phyloP scores from a whole-genome alignment of 306 rosid genomes.

The Rubus idaeus region DNA sequence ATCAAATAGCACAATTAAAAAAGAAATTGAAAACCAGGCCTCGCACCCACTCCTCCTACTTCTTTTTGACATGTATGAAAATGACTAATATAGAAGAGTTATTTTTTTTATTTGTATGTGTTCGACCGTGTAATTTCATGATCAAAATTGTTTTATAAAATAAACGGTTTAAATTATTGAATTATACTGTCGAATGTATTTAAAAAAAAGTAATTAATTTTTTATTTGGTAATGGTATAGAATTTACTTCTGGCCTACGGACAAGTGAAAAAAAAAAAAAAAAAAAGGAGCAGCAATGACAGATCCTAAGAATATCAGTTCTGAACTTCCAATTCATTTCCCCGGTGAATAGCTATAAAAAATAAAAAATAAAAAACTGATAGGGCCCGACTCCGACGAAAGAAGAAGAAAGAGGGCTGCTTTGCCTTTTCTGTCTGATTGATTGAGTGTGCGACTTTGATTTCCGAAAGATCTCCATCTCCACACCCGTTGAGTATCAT shows the following conservation, averaged over 20 bases:
- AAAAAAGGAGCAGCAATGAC: not conserved
- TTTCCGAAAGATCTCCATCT: slow-evolving; percentile 7
- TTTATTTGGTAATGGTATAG: too few species aligned
- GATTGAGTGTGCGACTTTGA: slow-evolving; percentile 21
- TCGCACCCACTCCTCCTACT: too few species aligned
- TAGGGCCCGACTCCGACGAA: slow-evolving; percentile 5
- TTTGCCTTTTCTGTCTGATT: slow-evolving; percentile 19
- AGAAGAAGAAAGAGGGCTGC: slow-evolving; percentile 13
- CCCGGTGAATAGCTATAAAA: not conserved
- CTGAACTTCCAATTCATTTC: not conserved
- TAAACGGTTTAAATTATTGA: too few species aligned
- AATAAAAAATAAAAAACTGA: not conserved
- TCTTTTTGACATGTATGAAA: too few species aligned
- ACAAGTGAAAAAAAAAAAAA: not conserved
- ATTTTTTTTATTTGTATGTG: too few species aligned
- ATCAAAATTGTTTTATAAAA: too few species aligned
- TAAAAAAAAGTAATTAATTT: too few species aligned
- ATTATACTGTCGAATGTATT: too few species aligned
- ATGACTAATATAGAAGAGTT: too few species aligned
- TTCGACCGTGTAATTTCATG: too few species aligned
- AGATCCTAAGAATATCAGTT: not conserved
- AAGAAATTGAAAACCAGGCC: too few species aligned
- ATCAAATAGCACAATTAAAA: too few species aligned
- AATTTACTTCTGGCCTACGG: not conserved
- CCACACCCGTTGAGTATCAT: not conserved